Base-by-base conservation (phyloP, 305 asterid genomes). In the Euphrasia arctica region DNA sequence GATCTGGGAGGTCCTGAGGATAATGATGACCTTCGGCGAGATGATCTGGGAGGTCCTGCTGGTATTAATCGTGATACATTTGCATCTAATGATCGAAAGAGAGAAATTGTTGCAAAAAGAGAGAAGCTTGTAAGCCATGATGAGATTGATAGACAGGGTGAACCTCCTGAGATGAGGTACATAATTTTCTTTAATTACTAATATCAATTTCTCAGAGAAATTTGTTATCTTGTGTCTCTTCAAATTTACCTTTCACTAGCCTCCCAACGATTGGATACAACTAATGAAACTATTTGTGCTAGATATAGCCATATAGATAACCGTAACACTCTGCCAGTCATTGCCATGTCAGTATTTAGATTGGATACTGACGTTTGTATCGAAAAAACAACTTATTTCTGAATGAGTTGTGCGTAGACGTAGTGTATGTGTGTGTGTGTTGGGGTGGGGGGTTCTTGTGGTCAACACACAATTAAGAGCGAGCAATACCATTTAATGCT, bases 111-210 rank as follows among this genome's bases (percentile, higher is more conserved):
- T 50, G 67, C 78, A 64, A 82, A 79, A 80, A 84, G 77, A 74
- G 50, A 72, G 67, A 86, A 68, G 45, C 59, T 72, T 74, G 64
- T 42, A 57, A 57, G 59, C 62, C 67, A 61, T 69, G 71, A 69
- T 70, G 72, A 70, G 61, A 69, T 56, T 66, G 76, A 54, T 31
- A 80, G 85, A 69, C 79, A 76, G 78, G 84, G 58, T 74, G 74
- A 56, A 67, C 64, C 80, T 65, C 77, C 22, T 58, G 87, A 81
- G 70, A 82, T 78, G 67, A 85, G 91, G 97, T 87, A 70, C 51
- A 36, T 45, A 15, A 45, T 36, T 52, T 31, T 31, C 34, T 39
- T 39, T 39, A 29, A 34, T 42, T 69, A 51, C 10, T 69, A 76
- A 18, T 60, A 59, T 60, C 52, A 54, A 11, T 41, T 48, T 42